Evolutionary conservation across 768 basidiomycete genomes (phyloP).

Genomic region (Pisolithus orientalis): DNA sequence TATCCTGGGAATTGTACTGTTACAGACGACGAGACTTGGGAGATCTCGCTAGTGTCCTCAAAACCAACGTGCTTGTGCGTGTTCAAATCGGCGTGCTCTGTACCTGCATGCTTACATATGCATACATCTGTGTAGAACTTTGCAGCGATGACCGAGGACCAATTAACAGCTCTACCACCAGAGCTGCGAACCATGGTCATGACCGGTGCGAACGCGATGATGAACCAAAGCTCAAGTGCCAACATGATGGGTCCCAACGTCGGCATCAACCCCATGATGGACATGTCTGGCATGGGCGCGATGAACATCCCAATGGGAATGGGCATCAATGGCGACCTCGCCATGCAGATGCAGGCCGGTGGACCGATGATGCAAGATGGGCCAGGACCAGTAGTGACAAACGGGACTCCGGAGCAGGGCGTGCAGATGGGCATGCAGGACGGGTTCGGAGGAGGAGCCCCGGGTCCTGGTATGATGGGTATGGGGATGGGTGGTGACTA

Average conservation of each 20-base stretch:
- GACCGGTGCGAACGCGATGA: slow-evolving; percentile 74
- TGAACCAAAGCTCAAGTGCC: slow-evolving; percentile 51
- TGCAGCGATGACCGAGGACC: slow-evolving; percentile 76
- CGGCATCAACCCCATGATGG: slow-evolving; percentile 72
- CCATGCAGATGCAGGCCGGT: slow-evolving; percentile 42
- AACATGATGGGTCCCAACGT: slow-evolving; percentile 48
- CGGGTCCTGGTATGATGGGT: slow-evolving; percentile 56
- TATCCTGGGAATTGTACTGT: slow-evolving; percentile 91
- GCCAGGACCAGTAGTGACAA: slow-evolving; percentile 32
- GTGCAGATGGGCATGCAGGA: slow-evolving; percentile 38
- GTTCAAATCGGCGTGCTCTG: neutral
- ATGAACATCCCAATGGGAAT: slow-evolving; percentile 50
- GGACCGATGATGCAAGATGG: slow-evolving; percentile 53
- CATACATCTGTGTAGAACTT: slow-evolving; percentile 49
- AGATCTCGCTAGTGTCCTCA: slow-evolving; percentile 73
- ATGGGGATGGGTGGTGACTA: slow-evolving; percentile 69
- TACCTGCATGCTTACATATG: slow-evolving; percentile 3
- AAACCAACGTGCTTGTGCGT: slow-evolving; percentile 77
- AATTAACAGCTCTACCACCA: slow-evolving; percentile 67
- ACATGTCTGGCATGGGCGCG: slow-evolving; percentile 60
- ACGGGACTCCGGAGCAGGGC: slow-evolving; percentile 33
- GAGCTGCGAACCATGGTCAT: slow-evolving; percentile 86
- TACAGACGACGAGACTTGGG: slow-evolving; percentile 77
- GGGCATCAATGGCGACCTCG: slow-evolving; percentile 65
- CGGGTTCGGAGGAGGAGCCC: slow-evolving; percentile 32